A percentile compares a stretch with the other conserved stretches of the same genome.
Conservation (phyloP, 2,329 filamentous ascomycete species). For the Talaromyces islandicus region DNA sequence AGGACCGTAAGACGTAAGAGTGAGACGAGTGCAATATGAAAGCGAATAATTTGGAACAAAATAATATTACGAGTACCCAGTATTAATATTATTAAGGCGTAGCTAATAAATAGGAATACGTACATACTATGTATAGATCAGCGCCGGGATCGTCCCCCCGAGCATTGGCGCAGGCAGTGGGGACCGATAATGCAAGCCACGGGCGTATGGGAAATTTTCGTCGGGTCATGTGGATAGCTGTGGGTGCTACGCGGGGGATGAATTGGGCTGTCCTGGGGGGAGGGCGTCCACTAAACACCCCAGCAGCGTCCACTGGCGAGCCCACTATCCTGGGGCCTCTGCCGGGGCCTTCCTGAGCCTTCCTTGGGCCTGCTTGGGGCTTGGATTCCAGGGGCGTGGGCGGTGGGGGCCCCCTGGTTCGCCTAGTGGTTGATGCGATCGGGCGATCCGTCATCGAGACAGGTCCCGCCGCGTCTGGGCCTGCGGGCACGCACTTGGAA, state of each 20-base stretch:
- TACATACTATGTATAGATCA: not conserved
- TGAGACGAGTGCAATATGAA: no score
- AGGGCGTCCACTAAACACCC: not conserved
- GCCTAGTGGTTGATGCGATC: not conserved
- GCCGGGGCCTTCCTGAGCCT: no score
- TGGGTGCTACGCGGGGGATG: not conserved
- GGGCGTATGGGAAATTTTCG: conserved; percentile 12
- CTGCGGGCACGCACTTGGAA: conserved; percentile 10
- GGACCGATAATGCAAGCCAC: not conserved
- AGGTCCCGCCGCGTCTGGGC: conserved; percentile 5
- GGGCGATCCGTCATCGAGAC: not conserved
- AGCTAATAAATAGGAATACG: not conserved
- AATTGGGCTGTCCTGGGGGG: not conserved
- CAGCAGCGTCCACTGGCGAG: no score
- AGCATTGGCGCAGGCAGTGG: not conserved
- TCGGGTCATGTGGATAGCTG: conserved; percentile 10
- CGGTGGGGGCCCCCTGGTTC: not conserved
- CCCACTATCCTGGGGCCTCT: no score
- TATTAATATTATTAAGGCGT: no score
- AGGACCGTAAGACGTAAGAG: no score
- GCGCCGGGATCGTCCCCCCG: not conserved
- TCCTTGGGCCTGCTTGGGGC: not conserved
- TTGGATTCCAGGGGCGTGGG: not conserved
- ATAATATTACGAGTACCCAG: not conserved
- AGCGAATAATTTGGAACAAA: not conserved